Base-by-base conservation (phyloP, 2,329 filamentous ascomycete genomes). In the Cladorrhinum sp. region DNA sequence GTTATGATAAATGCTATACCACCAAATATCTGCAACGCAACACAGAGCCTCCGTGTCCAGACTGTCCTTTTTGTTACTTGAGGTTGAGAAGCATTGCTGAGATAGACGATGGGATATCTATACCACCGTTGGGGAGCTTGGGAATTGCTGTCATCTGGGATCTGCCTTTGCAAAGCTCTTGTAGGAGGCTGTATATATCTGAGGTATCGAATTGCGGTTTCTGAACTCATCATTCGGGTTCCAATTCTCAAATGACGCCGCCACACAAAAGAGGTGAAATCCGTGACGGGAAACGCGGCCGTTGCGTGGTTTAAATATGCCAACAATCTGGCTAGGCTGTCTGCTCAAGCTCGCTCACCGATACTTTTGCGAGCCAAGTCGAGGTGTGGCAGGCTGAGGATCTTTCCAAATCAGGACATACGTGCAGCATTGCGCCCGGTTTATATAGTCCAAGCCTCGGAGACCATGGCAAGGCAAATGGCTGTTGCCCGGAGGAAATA, bases 1-100 rank as follows among this genome's bases (percentile, higher is more conserved):
- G 55, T 51, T 1, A 62, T 27, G 36, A 51, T 41, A 12, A 58
- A 58, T 22, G 41, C 59, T 16, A 61, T 23, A n/a, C 50, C 23
- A 18, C 50, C 51, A 13, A 56, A n/a, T 18, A 29, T 23, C n/a
- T 58, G 54, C 1, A 58, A 29, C 27, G 23, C 16, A 29, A 58
- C 38, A 23, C 41, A 52, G 1, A 49, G n/a, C 9, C 38, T 13
- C 4, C 55, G 58, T 22, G 45, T 20, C 27, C 45, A 25, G 25
- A 16, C 5, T 2, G 13, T 5, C 49, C 22, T 24, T 25, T 24
- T 50, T 5, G 49, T 9, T 7, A 9, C 13, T 50, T 50, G 49
- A 7, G 22, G 10, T 22, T 50, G 16, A 2, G 25, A 2, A 3
- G 10, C 13, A 16, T 27, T 25, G 49, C 10, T 24, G 24, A 50